A percentile compares a stretch with the other conserved stretches of the same genome.
Evolutionary conservation across 164 flowering plant genomes (phyloP).

Genomic region (Stephania cephalantha): DNA sequence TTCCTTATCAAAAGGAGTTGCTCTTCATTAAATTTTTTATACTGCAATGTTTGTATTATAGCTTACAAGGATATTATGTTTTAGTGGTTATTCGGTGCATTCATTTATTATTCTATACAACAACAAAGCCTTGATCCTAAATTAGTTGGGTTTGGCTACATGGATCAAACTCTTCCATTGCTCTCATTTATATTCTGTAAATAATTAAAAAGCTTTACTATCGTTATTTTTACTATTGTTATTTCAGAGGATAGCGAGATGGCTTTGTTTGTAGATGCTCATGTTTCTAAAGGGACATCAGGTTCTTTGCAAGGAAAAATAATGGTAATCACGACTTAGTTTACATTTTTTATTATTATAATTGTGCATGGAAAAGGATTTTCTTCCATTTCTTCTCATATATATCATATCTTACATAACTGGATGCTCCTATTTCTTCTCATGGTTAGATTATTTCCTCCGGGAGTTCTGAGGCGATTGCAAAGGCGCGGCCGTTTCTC

Average conservation of each 20-base stretch:
- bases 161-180: too few species aligned
- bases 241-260: constrained; percentile 35
- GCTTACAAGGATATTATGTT: neutral
- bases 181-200: neutral
- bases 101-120: neutral
- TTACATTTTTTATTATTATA: neutral
- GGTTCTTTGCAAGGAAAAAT: constrained; percentile 47
- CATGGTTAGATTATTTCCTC: constrained; percentile 53
- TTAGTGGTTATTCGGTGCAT: neutral
- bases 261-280: constrained; percentile 50
- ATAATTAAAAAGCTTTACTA: neutral
- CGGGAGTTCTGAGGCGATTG: constrained; percentile 63
- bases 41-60: neutral
- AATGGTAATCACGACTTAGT: constrained; percentile 39
- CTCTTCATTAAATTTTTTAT: too few species aligned
- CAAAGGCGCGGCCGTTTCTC: constrained; percentile 64
- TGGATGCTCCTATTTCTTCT: constrained; percentile 9
- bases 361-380: neutral
- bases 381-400: neutral
- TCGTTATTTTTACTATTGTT: neutral
- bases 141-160: too few species aligned
- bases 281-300: constrained; percentile 51
- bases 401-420: neutral
- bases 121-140: too few species aligned
- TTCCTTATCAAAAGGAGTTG: too few species aligned